Percentiles rank a stretch among this genome's conserved stretches.
Conservation (phyloP, 1,284 basidiomycete genomes). For the Vanrija sp. region DNA sequence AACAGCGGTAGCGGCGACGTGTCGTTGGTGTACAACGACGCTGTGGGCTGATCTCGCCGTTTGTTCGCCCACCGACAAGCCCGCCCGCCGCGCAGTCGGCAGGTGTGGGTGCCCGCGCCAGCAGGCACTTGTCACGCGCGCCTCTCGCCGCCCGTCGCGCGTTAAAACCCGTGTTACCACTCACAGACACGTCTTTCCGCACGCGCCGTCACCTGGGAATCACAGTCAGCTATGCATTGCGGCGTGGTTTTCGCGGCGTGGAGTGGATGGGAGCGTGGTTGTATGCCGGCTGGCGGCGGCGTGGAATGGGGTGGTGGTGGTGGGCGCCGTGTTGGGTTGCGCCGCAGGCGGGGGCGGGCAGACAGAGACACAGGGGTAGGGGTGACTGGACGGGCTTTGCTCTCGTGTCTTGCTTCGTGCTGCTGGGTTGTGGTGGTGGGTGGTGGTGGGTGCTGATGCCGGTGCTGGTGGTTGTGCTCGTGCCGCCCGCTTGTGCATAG, state of each 20-base stretch:
- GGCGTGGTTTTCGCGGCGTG: not conserved
- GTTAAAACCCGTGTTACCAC: conserved; percentile 8
- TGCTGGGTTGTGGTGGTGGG: not conserved
- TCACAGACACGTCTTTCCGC: conserved; percentile 56
- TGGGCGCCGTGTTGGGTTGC: not conserved
- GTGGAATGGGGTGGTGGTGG: not conserved
- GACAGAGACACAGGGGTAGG: too few relatives aligned
- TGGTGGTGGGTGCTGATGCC: not conserved
- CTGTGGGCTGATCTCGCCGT: too few relatives aligned
- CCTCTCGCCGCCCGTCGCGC: too few relatives aligned
- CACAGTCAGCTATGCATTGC: conserved; percentile 9
- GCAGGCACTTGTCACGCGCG: conserved; percentile 4
- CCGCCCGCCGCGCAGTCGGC: too few relatives aligned
- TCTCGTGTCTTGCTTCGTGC: not conserved
- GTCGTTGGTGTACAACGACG: too few relatives aligned
- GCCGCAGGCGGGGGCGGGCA: not conserved
- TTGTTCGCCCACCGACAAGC: too few relatives aligned
- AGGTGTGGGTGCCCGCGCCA: not conserved
- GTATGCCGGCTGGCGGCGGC: not conserved
- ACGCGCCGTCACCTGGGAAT: conserved; percentile 51
- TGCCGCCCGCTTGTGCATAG: too few relatives aligned
- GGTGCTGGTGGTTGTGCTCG: too few relatives aligned
- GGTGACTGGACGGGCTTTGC: too few relatives aligned
- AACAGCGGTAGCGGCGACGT: too few relatives aligned
- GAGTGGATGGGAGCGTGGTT: not conserved